A percentile compares a stretch with the other conserved stretches of the same genome.
Conservation (phyloP, 805 yeast species). For the Wickerhamomyces hampshirensis region DNA sequence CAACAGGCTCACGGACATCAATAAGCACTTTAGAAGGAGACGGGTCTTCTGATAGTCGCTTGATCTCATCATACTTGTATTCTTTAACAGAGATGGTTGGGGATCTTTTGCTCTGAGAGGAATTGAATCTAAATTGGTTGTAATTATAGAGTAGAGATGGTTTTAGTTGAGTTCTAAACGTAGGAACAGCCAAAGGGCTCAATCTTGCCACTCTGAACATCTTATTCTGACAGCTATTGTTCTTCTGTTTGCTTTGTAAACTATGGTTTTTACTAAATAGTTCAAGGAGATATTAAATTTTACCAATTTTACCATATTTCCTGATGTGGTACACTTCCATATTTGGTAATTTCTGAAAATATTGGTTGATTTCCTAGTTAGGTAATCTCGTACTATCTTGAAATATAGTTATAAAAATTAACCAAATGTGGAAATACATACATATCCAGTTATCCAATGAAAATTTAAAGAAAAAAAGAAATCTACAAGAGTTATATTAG, state of each 20-base stretch:
- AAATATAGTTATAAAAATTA: not conserved
- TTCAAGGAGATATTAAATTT: too few relatives aligned
- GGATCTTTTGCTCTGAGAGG: slow-evolving; percentile 5
- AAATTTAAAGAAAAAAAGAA: slow-evolving; percentile 1
- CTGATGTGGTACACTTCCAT: too few relatives aligned
- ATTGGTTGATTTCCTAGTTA: too few relatives aligned
- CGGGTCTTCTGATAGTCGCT: slow-evolving; percentile 38
- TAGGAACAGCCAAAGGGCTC: not conserved
- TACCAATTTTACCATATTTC: too few relatives aligned
- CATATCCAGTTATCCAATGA: not conserved
- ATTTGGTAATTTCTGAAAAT: too few relatives aligned
- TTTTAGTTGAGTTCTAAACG: not conserved
- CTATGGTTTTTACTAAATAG: too few relatives aligned
- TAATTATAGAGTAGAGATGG: slow-evolving; percentile 1
- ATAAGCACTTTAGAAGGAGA: slow-evolving; percentile 54
- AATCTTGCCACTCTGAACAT: slow-evolving; percentile 6
- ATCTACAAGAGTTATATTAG: not conserved
- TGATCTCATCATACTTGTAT: slow-evolving; percentile 50
- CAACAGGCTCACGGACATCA: slow-evolving; percentile 92
- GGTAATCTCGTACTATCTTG: too few relatives aligned
- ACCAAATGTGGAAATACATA: not conserved
- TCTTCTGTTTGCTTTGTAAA: too few relatives aligned
- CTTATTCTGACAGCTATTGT: not conserved
- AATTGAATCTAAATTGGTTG: slow-evolving; percentile 8
- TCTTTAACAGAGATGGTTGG: slow-evolving; percentile 33